Conservation (phyloP, 2,329 filamentous ascomycete genomes). For the Penicillium sp. region DNA sequence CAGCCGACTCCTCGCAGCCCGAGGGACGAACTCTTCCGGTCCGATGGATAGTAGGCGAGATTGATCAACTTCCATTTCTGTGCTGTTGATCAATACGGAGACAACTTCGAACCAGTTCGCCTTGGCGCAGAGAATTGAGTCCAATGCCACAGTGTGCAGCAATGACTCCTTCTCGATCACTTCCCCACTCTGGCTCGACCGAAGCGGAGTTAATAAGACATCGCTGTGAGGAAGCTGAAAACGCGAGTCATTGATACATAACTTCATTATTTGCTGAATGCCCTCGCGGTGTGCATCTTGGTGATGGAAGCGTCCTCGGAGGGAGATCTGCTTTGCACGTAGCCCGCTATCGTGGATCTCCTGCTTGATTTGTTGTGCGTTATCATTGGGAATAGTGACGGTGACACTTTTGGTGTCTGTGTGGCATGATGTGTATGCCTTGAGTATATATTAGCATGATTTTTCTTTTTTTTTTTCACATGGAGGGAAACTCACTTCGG, state of each 20-base stretch:
- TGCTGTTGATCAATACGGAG: neutral
- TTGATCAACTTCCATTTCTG: neutral
- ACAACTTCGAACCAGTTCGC: neutral
- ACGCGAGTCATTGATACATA: neutral
- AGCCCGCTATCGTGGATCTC: neutral
- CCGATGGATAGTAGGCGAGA: neutral
- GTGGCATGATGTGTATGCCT: neutral
- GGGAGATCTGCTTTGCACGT: neutral
- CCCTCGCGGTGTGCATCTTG: neutral
- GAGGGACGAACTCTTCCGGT: neutral
- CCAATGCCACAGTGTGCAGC: neutral
- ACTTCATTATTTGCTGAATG: neutral
- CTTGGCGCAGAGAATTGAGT: neutral
- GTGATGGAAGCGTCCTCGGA: neutral
- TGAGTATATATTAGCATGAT: neutral
- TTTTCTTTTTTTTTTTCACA: neutral
- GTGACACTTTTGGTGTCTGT: neutral
- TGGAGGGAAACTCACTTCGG: neutral
- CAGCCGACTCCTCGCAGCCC: neutral
- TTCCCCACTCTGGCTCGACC: neutral
- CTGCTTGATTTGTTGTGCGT: neutral
- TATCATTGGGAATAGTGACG: neutral
- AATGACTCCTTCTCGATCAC: neutral
- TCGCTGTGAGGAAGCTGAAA: neutral
- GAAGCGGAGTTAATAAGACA: neutral